Evolutionary conservation across 2,329 filamentous ascomycete species (phyloP).

Genomic region (Cladophialophora carrionii): DNA sequence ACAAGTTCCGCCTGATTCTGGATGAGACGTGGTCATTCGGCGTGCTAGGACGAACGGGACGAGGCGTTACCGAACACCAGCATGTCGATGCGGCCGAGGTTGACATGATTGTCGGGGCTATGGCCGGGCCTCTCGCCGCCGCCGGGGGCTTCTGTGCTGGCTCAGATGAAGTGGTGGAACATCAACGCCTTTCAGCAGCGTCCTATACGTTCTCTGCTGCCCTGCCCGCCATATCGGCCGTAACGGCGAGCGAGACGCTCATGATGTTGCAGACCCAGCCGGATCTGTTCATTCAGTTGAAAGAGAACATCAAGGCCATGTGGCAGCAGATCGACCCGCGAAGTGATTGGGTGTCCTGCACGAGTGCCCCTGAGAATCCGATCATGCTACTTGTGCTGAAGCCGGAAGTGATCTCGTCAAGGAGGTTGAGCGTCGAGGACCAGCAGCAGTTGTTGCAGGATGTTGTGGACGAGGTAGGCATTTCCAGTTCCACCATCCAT

Average conservation of each 20-base stretch:
- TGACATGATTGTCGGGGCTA: constrained; percentile 95
- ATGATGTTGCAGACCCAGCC: constrained; percentile 83
- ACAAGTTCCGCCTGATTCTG: constrained; percentile 97
- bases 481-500: not conserved
- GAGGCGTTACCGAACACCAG: constrained; percentile 91
- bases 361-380: constrained; percentile 81
- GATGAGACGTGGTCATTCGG: constrained; percentile 99
- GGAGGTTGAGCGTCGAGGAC: constrained; percentile 70
- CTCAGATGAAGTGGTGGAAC: constrained; percentile 86
- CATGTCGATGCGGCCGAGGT: constrained; percentile 92
- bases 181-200: constrained; percentile 89
- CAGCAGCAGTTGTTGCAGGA: constrained; percentile 86
- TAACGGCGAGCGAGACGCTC: constrained; percentile 92
- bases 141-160: constrained; percentile 96
- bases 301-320: constrained; percentile 87
- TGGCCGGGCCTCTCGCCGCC: constrained; percentile 85
- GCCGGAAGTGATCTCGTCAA: constrained; percentile 73
- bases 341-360: constrained; percentile 88
- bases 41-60: constrained; percentile 85
- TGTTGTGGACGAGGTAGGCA: constrained; percentile 87
- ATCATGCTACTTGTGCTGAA: constrained; percentile 83
- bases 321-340: constrained; percentile 84
- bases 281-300: constrained; percentile 74
- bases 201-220: constrained; percentile 97
- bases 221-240: constrained; percentile 87